Conservation (phyloP, 1,284 basidiomycete genomes). For the Malassezia slooffiae region DNA sequence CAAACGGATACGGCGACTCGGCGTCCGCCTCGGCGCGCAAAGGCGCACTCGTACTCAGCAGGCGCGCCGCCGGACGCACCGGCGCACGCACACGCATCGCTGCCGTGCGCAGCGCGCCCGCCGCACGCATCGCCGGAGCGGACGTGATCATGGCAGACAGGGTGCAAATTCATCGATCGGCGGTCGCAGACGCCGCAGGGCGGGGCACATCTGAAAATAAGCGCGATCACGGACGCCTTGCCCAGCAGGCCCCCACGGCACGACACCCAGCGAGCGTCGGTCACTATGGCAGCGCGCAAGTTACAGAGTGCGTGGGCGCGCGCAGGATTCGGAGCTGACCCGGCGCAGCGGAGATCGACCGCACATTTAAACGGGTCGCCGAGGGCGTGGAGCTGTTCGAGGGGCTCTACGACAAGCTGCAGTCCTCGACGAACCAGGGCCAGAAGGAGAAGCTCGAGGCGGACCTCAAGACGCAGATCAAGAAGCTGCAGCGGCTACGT, state of each 20-base stretch:
- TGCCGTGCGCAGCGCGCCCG: too few species aligned
- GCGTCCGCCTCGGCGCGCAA: not conserved
- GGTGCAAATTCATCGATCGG: too few species aligned
- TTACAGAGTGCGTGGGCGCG: slow-evolving; percentile 25
- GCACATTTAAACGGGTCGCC: slow-evolving; percentile 43
- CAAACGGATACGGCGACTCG: slow-evolving; percentile 20
- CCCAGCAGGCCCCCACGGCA: too few species aligned
- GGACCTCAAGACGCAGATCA: slow-evolving; percentile 51
- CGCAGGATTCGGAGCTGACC: not conserved
- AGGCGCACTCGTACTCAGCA: too few species aligned
- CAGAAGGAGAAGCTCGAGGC: slow-evolving; percentile 47
- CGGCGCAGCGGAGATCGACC: slow-evolving; percentile 41
- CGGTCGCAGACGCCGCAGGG: too few species aligned
- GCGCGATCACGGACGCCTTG: too few species aligned
- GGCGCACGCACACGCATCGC: too few species aligned
- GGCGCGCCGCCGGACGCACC: too few species aligned
- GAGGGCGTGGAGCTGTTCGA: slow-evolving; percentile 47
- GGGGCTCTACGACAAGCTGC: slow-evolving; percentile 44
- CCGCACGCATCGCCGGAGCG: too few species aligned
- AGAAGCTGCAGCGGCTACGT: slow-evolving; percentile 91
- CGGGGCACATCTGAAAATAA: too few species aligned
- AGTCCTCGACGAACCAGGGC: slow-evolving; percentile 38
- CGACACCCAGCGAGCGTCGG: not conserved
- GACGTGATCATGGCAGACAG: too few species aligned
- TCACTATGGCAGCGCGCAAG: slow-evolving; percentile 44